Percentiles rank a stretch among this genome's conserved stretches.
Evolutionary conservation across 2,329 filamentous ascomycete genomes (phyloP).

Genomic region (Xylaria digitata): DNA sequence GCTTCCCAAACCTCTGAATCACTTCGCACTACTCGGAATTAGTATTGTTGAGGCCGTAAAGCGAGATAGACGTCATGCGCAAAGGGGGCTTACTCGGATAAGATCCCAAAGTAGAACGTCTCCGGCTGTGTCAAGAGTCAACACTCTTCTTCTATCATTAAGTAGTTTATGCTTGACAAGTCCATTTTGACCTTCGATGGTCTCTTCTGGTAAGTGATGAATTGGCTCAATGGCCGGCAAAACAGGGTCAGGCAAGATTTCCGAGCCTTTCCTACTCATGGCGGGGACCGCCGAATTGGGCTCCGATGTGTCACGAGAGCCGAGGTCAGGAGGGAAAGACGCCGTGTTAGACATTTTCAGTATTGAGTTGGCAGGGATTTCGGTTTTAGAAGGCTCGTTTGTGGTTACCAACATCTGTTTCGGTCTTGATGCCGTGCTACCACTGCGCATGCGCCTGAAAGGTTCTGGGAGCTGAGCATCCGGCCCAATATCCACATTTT

Average conservation of each 20-base stretch:
- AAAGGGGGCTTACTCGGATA: constrained; percentile 70
- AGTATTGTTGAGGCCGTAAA: constrained; percentile 31
- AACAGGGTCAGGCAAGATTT: constrained; percentile 63
- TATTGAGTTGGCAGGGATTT: constrained; percentile 81
- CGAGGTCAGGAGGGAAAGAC: constrained; percentile 71
- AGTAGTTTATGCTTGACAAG: constrained; percentile 92
- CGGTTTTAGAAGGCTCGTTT: constrained; percentile 61
- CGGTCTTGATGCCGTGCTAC: constrained; percentile 54
- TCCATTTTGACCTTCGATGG: constrained; percentile 94
- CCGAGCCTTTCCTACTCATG: constrained; percentile 67
- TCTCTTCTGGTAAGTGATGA: constrained; percentile 76
- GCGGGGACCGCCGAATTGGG: constrained; percentile 55
- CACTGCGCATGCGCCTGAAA: constrained; percentile 60
- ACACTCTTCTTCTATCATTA: constrained; percentile 87
- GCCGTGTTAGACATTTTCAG: constrained; percentile 87
- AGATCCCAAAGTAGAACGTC: constrained; percentile 97
- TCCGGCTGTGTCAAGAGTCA: constrained; percentile 94
- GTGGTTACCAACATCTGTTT: constrained; percentile 52
- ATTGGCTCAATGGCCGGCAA: constrained; percentile 69
- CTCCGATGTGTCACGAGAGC: constrained; percentile 63
- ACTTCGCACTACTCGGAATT: constrained; percentile 74
- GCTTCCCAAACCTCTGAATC: constrained; percentile 92
- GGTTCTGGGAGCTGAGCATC: constrained; percentile 73
- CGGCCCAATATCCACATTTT: constrained; percentile 81
- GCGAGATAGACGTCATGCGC: background rate